Conservation (phyloP, 1,139 yeast genomes). For the Lizanozyma gosingica region DNA sequence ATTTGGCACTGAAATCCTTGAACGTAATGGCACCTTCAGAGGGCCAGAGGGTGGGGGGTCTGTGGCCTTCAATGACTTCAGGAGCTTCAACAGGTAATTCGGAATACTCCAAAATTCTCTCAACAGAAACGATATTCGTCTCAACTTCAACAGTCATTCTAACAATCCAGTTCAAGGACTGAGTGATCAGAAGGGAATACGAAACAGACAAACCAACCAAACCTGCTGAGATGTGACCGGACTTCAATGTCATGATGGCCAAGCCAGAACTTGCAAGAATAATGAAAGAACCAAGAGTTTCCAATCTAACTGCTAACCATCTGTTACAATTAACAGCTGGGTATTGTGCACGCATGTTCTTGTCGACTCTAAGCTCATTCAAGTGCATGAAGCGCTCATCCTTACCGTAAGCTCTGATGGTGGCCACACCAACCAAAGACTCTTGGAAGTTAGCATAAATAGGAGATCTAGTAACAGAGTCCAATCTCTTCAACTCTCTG, state of each 20-base stretch:
- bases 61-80: constrained; percentile 52
- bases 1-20: constrained; percentile 70
- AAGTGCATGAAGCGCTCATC: constrained; percentile 60
- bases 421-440: constrained; percentile 79
- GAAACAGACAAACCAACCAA: constrained; percentile 88
- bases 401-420: constrained; percentile 85
- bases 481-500: constrained; percentile 89
- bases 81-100: constrained; percentile 75
- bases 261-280: constrained; percentile 82
- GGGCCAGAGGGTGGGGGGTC: constrained; percentile 83
- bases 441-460: constrained; percentile 97
- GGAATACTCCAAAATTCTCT: constrained; percentile 86
- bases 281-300: constrained; percentile 80
- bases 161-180: constrained; percentile 92
- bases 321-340: constrained; percentile 92
- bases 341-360: constrained; percentile 83
- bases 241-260: constrained; percentile 57
- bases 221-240: constrained; percentile 75
- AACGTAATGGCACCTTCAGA: constrained; percentile 62
- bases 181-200: constrained; percentile 87
- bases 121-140: constrained; percentile 93
- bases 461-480: constrained; percentile 88
- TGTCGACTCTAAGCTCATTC: constrained; percentile 73
- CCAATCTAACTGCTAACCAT: constrained; percentile 93
- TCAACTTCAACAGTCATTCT: constrained; percentile 98